Percentiles rank a stretch among this genome's conserved stretches.
phyloP scores from a whole-genome alignment of 2,329 filamentous ascomycete genomes.

The Elsinoe necatrix region DNA sequence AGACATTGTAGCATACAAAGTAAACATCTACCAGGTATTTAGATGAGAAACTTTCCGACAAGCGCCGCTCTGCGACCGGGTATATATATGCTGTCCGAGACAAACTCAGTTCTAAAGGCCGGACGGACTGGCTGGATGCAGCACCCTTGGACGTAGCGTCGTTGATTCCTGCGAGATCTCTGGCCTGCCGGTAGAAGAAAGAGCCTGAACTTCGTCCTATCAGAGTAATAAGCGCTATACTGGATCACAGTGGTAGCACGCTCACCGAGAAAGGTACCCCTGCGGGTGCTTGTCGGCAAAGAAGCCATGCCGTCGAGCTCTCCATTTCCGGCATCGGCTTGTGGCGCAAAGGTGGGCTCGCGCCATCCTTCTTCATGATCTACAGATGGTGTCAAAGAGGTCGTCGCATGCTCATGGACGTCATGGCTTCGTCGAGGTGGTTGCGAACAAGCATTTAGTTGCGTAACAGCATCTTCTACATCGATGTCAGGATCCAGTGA shows the following conservation, averaged over 20 bases:
- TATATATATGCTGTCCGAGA: conserved; percentile 9
- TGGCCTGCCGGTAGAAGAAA: not conserved
- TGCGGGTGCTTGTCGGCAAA: conserved; percentile 27
- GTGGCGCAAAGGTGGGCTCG: conserved; percentile 16
- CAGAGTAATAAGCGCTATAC: not conserved
- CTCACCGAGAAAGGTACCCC: conserved; percentile 39
- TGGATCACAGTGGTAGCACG: conserved; percentile 18
- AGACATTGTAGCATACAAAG: conserved; percentile 40
- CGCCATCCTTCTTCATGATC: conserved; percentile 14
- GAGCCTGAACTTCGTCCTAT: conserved; percentile 1
- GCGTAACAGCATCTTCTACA: not conserved
- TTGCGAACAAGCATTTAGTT: not conserved
- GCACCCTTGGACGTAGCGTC: not conserved
- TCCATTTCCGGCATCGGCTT: conserved; percentile 18
- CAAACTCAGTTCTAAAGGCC: not conserved
- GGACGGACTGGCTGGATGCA: not conserved
- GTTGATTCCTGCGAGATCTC: not conserved
- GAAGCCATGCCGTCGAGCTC: conserved; percentile 28
- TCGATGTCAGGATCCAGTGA: not conserved
- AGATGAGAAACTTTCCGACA: conserved; percentile 25
- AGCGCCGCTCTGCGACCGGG: conserved; percentile 21
- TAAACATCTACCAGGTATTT: conserved; percentile 36
- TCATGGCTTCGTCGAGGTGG: not conserved
- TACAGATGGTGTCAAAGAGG: conserved; percentile 1
- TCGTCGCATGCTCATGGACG: conserved; percentile 18